A percentile compares a stretch with the other conserved stretches of the same genome.
These are phyloP conservation scores for Barnettozyma populi DNA, from an alignment of 805 yeast species.

Conservation along the genomic window DNA sequence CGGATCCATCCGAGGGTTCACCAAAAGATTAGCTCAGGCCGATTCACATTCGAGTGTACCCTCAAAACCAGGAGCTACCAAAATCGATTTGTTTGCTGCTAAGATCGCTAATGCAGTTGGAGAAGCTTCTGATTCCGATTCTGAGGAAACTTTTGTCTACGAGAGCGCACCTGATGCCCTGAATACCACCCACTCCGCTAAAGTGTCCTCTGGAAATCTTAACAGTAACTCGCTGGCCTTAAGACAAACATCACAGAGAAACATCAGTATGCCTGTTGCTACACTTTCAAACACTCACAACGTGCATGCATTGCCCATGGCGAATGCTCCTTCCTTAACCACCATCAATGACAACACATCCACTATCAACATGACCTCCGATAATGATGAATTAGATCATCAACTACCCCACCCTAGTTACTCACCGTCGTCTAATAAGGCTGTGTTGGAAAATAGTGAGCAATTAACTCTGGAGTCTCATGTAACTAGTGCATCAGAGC, in stretches of 20 bases:
- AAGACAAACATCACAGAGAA: conserved; percentile 22
- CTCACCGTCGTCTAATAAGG: not conserved
- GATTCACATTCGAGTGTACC: conserved; percentile 14
- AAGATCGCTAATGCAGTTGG: conserved; percentile 91
- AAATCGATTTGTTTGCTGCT: conserved; percentile 94
- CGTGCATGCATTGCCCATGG: not conserved
- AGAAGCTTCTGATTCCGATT: conserved; percentile 80
- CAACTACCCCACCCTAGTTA: conserved; percentile 3
- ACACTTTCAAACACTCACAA: conserved; percentile 3
- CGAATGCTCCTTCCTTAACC: not conserved
- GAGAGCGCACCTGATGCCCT: conserved; percentile 39
- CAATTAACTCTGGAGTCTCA: not conserved
- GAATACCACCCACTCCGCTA: conserved; percentile 14
- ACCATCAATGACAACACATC: conserved; percentile 6
- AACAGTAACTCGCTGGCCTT: conserved; percentile 14
- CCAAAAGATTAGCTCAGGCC: conserved; percentile 15
- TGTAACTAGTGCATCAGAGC: conserved; percentile 1
- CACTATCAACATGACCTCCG: conserved; percentile 2
- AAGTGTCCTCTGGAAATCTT: conserved; percentile 7
- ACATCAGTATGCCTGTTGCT: conserved; percentile 23
- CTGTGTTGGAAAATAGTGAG: not conserved
- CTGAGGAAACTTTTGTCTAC: conserved; percentile 95
- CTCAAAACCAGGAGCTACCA: conserved; percentile 40
- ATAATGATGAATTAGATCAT: conserved; percentile 7
- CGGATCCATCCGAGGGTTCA: conserved; percentile 23